Conservation (phyloP, 2,329 filamentous ascomycete species). For the Neobulgaria alba region DNA sequence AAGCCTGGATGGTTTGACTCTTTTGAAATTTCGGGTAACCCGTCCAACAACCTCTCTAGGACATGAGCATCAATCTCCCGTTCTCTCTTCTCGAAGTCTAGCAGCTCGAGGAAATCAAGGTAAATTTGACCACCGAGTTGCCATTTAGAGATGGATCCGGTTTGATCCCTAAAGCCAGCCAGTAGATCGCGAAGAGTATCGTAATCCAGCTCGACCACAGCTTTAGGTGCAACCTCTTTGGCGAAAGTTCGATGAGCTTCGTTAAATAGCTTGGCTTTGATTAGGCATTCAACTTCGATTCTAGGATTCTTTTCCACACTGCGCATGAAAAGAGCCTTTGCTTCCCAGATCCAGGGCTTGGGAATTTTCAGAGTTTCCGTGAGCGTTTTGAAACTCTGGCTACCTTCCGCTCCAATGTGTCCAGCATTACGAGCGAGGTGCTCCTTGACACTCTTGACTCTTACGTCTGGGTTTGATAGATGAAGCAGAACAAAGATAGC, state of each 20-base stretch:
- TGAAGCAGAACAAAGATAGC: constrained; percentile 73
- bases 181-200: constrained; percentile 60
- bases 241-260: constrained; percentile 82
- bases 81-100: constrained; percentile 32
- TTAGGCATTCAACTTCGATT: constrained; percentile 68
- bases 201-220: constrained; percentile 78
- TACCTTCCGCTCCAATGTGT: constrained; percentile 51
- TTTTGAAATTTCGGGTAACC: constrained; percentile 42
- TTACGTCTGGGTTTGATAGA: constrained; percentile 53
- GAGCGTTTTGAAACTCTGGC: constrained; percentile 49
- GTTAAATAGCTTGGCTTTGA: constrained; percentile 65
- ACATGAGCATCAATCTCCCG: constrained; percentile 35
- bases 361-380: constrained; percentile 63
- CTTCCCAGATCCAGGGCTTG: constrained; percentile 72
- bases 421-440: constrained; percentile 66
- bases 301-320: constrained; percentile 60
- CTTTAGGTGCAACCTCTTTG: constrained; percentile 68
- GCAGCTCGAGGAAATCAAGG: constrained; percentile 46
- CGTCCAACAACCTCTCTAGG: constrained; percentile 48
- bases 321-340: constrained; percentile 75
- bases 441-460: constrained; percentile 61
- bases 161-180: constrained; percentile 57
- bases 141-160: constrained; percentile 63
- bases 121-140: constrained; percentile 74
- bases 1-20: constrained; percentile 31